Evolutionary conservation across 257 asterid genomes (phyloP).

Genomic region (Solanum arcanum): DNA sequence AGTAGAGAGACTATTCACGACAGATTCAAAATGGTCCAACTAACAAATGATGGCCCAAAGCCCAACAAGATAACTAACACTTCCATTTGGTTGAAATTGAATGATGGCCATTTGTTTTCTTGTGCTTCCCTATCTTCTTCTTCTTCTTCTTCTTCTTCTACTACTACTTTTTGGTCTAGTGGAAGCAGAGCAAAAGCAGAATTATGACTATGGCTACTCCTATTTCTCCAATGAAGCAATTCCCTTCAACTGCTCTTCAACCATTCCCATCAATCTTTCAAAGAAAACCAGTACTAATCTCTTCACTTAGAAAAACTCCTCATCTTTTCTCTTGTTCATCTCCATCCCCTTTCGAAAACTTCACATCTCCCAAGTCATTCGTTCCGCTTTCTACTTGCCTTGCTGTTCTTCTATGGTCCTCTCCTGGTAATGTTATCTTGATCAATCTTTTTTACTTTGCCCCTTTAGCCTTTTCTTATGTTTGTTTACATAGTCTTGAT

Average conservation of each 20-base stretch:
- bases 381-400: conserved; percentile 45
- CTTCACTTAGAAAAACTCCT: not conserved
- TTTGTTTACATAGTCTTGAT: not conserved
- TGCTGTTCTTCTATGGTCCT: conserved; percentile 36
- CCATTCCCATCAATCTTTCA: conserved; percentile 2
- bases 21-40: not conserved
- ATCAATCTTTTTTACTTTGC: not conserved
- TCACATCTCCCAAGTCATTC: not conserved
- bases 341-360: not conserved
- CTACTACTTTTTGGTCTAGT: not conserved
- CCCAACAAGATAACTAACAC: not conserved
- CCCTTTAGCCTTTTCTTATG: not conserved
- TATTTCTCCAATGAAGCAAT: not conserved
- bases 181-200: not conserved
- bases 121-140: not conserved
- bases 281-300: not conserved
- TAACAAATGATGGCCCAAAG: not conserved
- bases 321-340: not conserved
- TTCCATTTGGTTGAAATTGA: not conserved
- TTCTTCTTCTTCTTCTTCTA: not conserved
- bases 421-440: conserved; percentile 32
- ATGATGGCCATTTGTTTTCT: not conserved
- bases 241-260: not conserved
- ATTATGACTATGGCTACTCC: not conserved
- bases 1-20: no score